A percentile compares a stretch with the other conserved stretches of the same genome.
Conservation (phyloP, 1,284 basidiomycete genomes). For the Chondrostereum purpureum region DNA sequence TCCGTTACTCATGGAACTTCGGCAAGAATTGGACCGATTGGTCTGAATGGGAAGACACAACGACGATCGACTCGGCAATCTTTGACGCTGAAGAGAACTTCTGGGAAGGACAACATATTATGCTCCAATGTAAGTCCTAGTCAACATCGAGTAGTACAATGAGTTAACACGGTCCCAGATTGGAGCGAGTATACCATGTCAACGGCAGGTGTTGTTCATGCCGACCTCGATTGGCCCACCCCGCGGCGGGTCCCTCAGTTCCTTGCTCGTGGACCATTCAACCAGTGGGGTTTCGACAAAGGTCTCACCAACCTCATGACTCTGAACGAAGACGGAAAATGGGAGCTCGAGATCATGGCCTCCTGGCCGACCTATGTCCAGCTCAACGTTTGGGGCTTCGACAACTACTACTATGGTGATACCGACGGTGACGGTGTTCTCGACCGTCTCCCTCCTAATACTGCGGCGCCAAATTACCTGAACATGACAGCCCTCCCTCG, state of each 20-base stretch:
- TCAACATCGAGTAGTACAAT: conserved; percentile 5
- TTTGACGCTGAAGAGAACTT: conserved; percentile 54
- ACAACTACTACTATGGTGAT: conserved; percentile 89
- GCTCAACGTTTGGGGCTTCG: conserved; percentile 82
- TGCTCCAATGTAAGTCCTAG: conserved; percentile 69
- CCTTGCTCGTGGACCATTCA: conserved; percentile 81
- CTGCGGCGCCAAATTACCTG: conserved; percentile 76
- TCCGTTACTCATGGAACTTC: conserved; percentile 82
- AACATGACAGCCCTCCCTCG: conserved; percentile 83
- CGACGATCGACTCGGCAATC: conserved; percentile 50
- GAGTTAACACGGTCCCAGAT: conserved; percentile 36
- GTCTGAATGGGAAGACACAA: conserved; percentile 69
- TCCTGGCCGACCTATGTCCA: conserved; percentile 85
- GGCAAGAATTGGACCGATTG: conserved; percentile 81
- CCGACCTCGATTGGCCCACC: conserved; percentile 56
- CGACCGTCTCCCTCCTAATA: conserved; percentile 86
- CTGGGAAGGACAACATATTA: conserved; percentile 81
- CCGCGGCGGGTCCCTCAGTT: conserved; percentile 80
- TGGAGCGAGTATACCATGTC: conserved; percentile 67
- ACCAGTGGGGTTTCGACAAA: conserved; percentile 84
- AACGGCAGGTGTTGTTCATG: conserved; percentile 65
- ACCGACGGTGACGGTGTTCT: conserved; percentile 80
- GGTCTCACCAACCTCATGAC: conserved; percentile 67
- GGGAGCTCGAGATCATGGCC: conserved; percentile 81
- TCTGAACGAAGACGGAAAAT: conserved; percentile 54